phyloP scores from a whole-genome alignment of 2,329 filamentous ascomycete species.

The Rutstroemia sydowiana region DNA sequence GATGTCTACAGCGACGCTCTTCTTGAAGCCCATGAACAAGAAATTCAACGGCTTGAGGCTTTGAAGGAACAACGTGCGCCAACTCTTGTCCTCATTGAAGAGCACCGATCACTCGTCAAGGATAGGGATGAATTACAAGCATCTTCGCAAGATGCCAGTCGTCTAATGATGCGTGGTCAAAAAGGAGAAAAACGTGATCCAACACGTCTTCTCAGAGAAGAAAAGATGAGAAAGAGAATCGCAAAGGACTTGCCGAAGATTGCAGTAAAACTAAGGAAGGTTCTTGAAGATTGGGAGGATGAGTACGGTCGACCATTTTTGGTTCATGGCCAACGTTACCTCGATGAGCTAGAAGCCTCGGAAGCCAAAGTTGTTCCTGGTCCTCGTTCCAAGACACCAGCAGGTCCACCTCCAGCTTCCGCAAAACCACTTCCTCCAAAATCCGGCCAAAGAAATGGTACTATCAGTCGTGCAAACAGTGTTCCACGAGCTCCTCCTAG shows the following conservation, averaged over 20 bases:
- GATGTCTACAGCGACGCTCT: conserved; percentile 96
- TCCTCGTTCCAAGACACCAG: conserved; percentile 69
- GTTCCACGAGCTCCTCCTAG: conserved; percentile 21
- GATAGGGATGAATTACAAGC: conserved; percentile 83
- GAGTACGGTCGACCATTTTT: conserved; percentile 91
- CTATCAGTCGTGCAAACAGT: conserved; percentile 25
- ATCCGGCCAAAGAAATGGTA: conserved; percentile 19
- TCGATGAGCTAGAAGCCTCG: conserved; percentile 70
- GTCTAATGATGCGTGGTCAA: conserved; percentile 81
- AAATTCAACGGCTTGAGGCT: conserved; percentile 73
- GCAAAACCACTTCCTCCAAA: conserved; percentile 14
- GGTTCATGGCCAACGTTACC: conserved; percentile 84
- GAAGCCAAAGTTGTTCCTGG: conserved; percentile 53
- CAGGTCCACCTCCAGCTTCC: conserved; percentile 46
- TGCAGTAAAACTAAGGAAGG: conserved; percentile 71
- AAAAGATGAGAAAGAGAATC: conserved; percentile 98
- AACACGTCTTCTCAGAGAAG: conserved; percentile 84
- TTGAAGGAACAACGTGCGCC: conserved; percentile 83
- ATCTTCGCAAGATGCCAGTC: conserved; percentile 90
- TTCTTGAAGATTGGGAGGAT: conserved; percentile 83
- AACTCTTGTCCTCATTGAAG: conserved; percentile 74
- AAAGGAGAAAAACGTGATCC: conserved; percentile 94
- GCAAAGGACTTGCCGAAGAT: conserved; percentile 93
- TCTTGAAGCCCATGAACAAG: conserved; percentile 87
- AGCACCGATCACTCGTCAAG: conserved; percentile 70